These are phyloP conservation scores for Diospyros lotus DNA, from an alignment of 148 eudicot species.

Conservation along the genomic window DNA sequence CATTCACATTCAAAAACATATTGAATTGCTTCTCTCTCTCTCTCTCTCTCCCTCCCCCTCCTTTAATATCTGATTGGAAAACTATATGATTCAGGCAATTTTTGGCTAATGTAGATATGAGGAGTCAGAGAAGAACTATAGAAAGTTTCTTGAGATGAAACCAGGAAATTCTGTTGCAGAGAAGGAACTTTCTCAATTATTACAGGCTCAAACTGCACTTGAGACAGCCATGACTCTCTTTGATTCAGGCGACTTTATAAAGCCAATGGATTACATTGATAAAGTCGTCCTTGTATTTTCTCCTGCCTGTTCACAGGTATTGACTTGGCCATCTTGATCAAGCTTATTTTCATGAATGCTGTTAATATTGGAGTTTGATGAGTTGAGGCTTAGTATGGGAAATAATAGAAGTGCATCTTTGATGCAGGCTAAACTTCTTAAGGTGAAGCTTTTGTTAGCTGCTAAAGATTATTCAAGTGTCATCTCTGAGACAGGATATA, in stretches of 20 bases:
- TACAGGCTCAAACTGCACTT: constrained; percentile 73
- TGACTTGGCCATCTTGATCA: not conserved
- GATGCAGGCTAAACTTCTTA: constrained; percentile 69
- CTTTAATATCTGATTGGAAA: constrained; percentile 16
- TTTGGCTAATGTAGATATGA: constrained; percentile 65
- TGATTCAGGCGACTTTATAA: constrained; percentile 70
- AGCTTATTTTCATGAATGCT: constrained; percentile 1
- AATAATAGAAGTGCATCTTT: not conserved
- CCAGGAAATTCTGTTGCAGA: constrained; percentile 66
- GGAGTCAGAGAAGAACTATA: constrained; percentile 73
- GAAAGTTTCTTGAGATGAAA: constrained; percentile 66
- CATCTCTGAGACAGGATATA: constrained; percentile 73
- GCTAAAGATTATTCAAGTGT: constrained; percentile 73
- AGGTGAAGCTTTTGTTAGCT: constrained; percentile 63
- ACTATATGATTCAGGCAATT: constrained; percentile 24
- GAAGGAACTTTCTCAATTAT: constrained; percentile 91
- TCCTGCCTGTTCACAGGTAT: constrained; percentile 86
- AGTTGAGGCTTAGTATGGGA: not conserved
- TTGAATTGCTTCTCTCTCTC: not conserved
- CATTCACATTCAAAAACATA: not conserved
- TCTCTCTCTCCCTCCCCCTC: not conserved
- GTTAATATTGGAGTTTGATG: not conserved
- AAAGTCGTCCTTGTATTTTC: constrained; percentile 93
- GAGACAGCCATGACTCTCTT: constrained; percentile 61
- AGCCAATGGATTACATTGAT: constrained; percentile 66